These are phyloP conservation scores for Croton setiger DNA, from an alignment of 441 rosid species.

Conservation along the genomic window DNA sequence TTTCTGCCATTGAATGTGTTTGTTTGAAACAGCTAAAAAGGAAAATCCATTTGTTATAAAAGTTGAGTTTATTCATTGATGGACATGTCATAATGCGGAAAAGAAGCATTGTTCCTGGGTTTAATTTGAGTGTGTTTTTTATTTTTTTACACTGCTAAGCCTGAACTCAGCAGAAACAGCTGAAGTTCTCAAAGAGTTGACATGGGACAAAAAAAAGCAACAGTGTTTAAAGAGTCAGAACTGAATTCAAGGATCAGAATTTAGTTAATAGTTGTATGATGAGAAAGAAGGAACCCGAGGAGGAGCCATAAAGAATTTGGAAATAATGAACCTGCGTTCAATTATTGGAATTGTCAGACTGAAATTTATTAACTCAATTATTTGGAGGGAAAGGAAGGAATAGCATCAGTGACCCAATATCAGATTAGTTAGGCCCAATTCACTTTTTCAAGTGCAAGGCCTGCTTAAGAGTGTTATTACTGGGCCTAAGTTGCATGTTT, in stretches of 20 bases:
- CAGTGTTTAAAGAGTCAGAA: neutral
- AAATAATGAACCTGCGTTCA: neutral
- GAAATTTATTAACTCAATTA: neutral
- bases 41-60: too few relatives aligned
- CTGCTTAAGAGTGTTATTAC: neutral
- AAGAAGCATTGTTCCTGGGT: too few relatives aligned
- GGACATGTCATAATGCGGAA: too few relatives aligned
- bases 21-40: too few relatives aligned
- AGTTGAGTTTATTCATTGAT: too few relatives aligned
- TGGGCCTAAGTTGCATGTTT: too few relatives aligned
- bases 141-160: too few relatives aligned
- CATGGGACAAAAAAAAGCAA: neutral
- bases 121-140: neutral
- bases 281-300: neutral
- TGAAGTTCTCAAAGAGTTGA: neutral
- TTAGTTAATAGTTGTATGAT: neutral
- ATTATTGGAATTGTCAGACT: neutral
- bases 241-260: neutral
- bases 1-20: neutral
- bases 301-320: neutral
- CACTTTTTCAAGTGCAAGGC: too few relatives aligned
- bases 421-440: too few relatives aligned
- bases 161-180: neutral
- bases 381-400: neutral
- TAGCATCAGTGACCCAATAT: too few relatives aligned